Evolutionary conservation across 345 rosid genomes (phyloP), one percentile per base, ranked within the genome.

Genomic region (Durio zibethinus): DNA sequence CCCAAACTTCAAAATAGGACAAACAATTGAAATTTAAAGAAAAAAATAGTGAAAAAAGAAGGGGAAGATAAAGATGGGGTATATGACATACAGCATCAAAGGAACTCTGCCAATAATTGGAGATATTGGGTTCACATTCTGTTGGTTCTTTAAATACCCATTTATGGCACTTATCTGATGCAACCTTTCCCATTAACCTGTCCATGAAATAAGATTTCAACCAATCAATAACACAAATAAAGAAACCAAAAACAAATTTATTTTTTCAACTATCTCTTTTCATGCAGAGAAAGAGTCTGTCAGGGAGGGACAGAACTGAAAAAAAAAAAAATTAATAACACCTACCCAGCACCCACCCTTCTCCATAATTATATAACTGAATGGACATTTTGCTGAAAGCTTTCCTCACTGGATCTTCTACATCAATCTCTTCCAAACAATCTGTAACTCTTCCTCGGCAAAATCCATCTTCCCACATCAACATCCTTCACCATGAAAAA

Each of bases 341-440:
- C 97, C 93, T 91, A 92, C 99, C 98, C 83, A 95, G 88, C 85
- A 96, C 99, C 99, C 97, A 96, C 99, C 99, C 99, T 96, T 96
- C 99, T 96, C 99, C 97, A 89, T 96, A 96, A 87, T 96, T 96
- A 89, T 96, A 96, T 85, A 96, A 84, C 90, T 96, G 99, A 82
- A 96, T 96, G 77, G 99, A 93, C 98, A 96, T 93, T 87, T 93
- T 96, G 99, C 99, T 92, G 97, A 96, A 96, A 71, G 99, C 92
- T 87, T 91, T 93, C 82, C 93, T 86, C 81, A 96, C 97, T 77
- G 92, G 98, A 87, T 93, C 99, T 82, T 93, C 98, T 75, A 91
- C 89, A 65, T 92, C 98, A 59, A 87, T 90, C 82, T 90, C 94
- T 78, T 96, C 98, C 83, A 85, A 23, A 80, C 97, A 86, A 71